These are phyloP conservation scores for Plenodomus lindquistii DNA, from an alignment of 2,329 filamentous ascomycete species.

Conservation along the genomic window DNA sequence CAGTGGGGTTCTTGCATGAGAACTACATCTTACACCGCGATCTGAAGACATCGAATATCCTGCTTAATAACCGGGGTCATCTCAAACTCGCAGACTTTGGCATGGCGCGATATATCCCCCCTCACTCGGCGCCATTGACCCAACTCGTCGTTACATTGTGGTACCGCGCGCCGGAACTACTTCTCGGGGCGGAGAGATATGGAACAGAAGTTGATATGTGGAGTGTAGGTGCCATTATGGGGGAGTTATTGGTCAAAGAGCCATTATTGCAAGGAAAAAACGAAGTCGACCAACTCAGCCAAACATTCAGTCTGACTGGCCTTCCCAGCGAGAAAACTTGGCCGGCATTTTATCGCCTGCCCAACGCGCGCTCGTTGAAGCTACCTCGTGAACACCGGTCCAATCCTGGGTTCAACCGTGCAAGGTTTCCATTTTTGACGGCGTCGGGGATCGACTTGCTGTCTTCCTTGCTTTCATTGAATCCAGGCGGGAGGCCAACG, in stretches of 20 bases:
- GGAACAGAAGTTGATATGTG: slow-evolving; percentile 84
- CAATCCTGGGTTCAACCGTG: slow-evolving; percentile 63
- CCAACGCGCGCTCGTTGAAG: slow-evolving; percentile 80
- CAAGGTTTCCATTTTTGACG: slow-evolving; percentile 81
- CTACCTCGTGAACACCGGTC: slow-evolving; percentile 52
- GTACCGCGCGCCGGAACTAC: slow-evolving; percentile 90
- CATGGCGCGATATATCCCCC: slow-evolving; percentile 87
- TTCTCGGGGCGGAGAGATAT: slow-evolving; percentile 80
- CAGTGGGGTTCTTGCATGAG: slow-evolving; percentile 81
- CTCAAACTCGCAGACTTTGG: slow-evolving; percentile 98
- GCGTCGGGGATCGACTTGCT: slow-evolving; percentile 73
- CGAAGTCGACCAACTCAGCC: slow-evolving; percentile 81
- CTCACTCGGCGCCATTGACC: slow-evolving; percentile 72
- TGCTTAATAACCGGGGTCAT: slow-evolving; percentile 92
- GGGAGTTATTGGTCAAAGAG: slow-evolving; percentile 81
- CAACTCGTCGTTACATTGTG: slow-evolving; percentile 95
- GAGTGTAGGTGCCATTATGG: slow-evolving; percentile 95
- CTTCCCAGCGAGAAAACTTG: slow-evolving; percentile 80
- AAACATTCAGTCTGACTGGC: slow-evolving; percentile 87
- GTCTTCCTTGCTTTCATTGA: slow-evolving; percentile 69
- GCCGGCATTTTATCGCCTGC: slow-evolving; percentile 84
- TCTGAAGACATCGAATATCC: slow-evolving; percentile 57
- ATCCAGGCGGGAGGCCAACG: slow-evolving; percentile 71
- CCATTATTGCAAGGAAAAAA: slow-evolving; percentile 86
- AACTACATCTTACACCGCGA: slow-evolving; percentile 76